Conservation (phyloP, 1,284 basidiomycete species). For the Porphyrellus sp. region DNA sequence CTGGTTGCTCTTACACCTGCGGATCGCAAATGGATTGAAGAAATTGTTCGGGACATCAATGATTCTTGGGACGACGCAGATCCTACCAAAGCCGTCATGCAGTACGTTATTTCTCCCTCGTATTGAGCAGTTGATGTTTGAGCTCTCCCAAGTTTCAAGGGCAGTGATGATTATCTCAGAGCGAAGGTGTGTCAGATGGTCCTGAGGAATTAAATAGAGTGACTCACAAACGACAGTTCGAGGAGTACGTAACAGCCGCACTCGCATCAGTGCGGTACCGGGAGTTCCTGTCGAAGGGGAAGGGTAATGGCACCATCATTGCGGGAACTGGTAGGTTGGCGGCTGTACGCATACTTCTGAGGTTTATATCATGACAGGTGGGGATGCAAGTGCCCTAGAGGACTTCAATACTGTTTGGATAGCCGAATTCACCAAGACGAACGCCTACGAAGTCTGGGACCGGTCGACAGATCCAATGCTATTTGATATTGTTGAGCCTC, state of each 20-base stretch:
- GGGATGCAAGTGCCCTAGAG: slow-evolving; percentile 50
- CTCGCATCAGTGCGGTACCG: slow-evolving; percentile 84
- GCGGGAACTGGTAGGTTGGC: slow-evolving; percentile 51
- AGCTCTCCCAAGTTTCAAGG: slow-evolving; percentile 63
- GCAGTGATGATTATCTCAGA: slow-evolving; percentile 89
- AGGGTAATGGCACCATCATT: slow-evolving; percentile 60
- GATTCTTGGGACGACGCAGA: slow-evolving; percentile 72
- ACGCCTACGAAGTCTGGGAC: slow-evolving; percentile 86
- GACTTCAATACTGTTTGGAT: slow-evolving; percentile 87
- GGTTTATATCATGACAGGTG: slow-evolving; percentile 29
- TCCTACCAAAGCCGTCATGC: slow-evolving; percentile 57
- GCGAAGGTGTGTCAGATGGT: slow-evolving; percentile 57
- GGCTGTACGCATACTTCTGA: not conserved
- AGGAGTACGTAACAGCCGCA: slow-evolving; percentile 81
- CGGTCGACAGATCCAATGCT: slow-evolving; percentile 81
- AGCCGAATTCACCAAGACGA: slow-evolving; percentile 77
- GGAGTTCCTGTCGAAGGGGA: slow-evolving; percentile 72
- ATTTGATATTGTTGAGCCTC: slow-evolving; percentile 90
- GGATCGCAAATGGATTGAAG: slow-evolving; percentile 94
- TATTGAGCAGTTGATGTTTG: not conserved
- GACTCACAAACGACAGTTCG: slow-evolving; percentile 49
- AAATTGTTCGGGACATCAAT: slow-evolving; percentile 77
- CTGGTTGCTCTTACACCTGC: slow-evolving; percentile 82
- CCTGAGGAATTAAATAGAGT: not conserved
- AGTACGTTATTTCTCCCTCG: slow-evolving; percentile 43